phyloP scores from a whole-genome alignment of 495 filamentous ascomycete genomes.

The Pyrenula massariospora region DNA sequence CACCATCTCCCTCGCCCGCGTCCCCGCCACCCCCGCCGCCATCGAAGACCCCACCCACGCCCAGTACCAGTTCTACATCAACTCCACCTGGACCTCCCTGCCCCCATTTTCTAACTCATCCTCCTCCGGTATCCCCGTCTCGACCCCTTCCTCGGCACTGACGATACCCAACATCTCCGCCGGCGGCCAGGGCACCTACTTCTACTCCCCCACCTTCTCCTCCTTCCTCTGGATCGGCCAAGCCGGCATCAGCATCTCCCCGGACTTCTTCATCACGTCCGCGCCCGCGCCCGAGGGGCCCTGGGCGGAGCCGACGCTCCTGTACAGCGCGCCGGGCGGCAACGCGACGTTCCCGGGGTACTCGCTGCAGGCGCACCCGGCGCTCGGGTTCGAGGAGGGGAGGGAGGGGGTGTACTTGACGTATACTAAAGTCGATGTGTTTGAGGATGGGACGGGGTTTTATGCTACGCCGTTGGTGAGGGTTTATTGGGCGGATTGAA shows the following conservation, averaged over 20 bases:
- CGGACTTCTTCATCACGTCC: slow-evolving; percentile 22
- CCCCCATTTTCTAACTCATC: slow-evolving; percentile 8
- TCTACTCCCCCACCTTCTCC: slow-evolving; percentile 13
- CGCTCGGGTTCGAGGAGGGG: slow-evolving; percentile 2
- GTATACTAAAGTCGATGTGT: slow-evolving; percentile 11
- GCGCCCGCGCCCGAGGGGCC: slow-evolving; percentile 16
- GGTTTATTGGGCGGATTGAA: slow-evolving; percentile 5
- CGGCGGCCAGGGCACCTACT: slow-evolving; percentile 20
- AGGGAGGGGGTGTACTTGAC: slow-evolving; percentile 18
- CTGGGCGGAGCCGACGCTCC: slow-evolving; percentile 13
- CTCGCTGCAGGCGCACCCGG: slow-evolving; percentile 17
- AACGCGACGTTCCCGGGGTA: slow-evolving; percentile 12
- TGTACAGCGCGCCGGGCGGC: slow-evolving; percentile 9
- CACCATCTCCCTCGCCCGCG: slow-evolving; percentile 13
- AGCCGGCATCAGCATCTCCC: slow-evolving; percentile 7
- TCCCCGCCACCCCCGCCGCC: slow-evolving; percentile 11
- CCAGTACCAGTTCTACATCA: slow-evolving; percentile 10
- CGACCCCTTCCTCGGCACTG: slow-evolving; percentile 1
- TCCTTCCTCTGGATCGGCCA: slow-evolving; percentile 22
- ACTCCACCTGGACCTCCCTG: slow-evolving; percentile 12
- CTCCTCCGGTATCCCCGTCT: neutral
- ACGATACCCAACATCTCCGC: slow-evolving; percentile 14
- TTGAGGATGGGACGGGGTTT: neutral
- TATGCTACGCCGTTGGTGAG: slow-evolving; percentile 13
- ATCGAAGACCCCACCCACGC: slow-evolving; percentile 4